Conservation (phyloP, 257 asterid species). For the Solanum piurae region DNA sequence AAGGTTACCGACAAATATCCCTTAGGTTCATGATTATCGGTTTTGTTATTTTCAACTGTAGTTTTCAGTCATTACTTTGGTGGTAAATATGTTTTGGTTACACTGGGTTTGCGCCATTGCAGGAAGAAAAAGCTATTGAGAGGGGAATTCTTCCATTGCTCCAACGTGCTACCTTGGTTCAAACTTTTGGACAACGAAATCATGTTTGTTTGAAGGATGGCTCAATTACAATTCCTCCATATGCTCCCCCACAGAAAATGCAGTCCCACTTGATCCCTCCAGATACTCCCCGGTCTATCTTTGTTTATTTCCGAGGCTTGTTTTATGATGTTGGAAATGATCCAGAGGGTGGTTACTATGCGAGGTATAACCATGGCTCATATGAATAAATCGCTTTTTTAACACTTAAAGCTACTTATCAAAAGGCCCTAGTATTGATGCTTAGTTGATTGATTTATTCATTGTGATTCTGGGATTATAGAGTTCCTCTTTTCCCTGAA, state of each 20-base stretch:
- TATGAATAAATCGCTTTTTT: not conserved
- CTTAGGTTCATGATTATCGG: not conserved
- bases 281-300: slow-evolving; percentile 75
- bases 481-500: not conserved
- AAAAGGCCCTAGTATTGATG: not conserved
- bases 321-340: slow-evolving; percentile 76
- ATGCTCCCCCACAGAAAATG: slow-evolving; percentile 94
- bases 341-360: slow-evolving; percentile 91
- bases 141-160: slow-evolving; percentile 81
- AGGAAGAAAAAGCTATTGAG: slow-evolving; percentile 93
- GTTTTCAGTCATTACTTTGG: not conserved
- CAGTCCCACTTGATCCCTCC: slow-evolving; percentile 83
- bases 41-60: not conserved
- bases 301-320: slow-evolving; percentile 86
- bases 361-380: slow-evolving; percentile 31
- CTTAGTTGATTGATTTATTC: not conserved
- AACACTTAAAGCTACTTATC: not conserved
- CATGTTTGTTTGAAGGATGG: slow-evolving; percentile 84
- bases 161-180: slow-evolving; percentile 79
- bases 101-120: slow-evolving; percentile 1
- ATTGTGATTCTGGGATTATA: not conserved
- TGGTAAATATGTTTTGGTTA: not conserved
- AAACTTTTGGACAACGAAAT: slow-evolving; percentile 84
- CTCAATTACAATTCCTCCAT: slow-evolving; percentile 79
- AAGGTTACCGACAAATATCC: not conserved